Conservation (phyloP, 441 rosid genomes). For the Bocquillonia castaneifolia region DNA sequence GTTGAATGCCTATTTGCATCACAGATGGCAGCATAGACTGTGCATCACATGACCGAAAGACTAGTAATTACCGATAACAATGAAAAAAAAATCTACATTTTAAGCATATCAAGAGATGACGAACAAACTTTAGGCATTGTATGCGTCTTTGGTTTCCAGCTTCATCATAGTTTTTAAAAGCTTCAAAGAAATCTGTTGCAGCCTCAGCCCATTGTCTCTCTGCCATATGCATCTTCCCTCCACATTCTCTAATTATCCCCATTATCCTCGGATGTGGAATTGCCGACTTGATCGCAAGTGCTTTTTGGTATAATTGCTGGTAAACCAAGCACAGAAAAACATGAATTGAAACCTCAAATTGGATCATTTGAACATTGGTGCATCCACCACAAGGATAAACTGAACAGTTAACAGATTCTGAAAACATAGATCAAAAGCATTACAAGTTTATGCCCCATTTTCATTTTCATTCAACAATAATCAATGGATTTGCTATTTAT, state of each 20-base stretch:
- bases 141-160: constrained; percentile 99
- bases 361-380: neutral
- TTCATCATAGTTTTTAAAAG: constrained; percentile 97
- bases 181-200: constrained; percentile 98
- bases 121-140: constrained; percentile 83
- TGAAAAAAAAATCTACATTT: constrained; percentile 3
- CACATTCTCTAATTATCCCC: constrained; percentile 99
- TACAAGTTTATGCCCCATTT: neutral
- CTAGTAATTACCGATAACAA: too few species aligned
- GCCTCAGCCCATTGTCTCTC: constrained; percentile 99
- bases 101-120: constrained; percentile 13
- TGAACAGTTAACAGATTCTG: neutral
- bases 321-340: neutral
- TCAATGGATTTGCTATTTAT: neutral
- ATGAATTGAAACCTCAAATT: neutral
- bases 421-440: neutral
- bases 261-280: constrained; percentile 99
- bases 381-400: neutral
- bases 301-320: constrained; percentile 96
- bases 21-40: too few species aligned
- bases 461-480: neutral
- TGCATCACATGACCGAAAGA: too few species aligned
- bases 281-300: constrained; percentile 96
- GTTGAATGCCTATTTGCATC: too few species aligned
- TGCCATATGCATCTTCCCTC: constrained; percentile 99